Conservation (phyloP, 441 rosid genomes). For the Erodium texanum region DNA sequence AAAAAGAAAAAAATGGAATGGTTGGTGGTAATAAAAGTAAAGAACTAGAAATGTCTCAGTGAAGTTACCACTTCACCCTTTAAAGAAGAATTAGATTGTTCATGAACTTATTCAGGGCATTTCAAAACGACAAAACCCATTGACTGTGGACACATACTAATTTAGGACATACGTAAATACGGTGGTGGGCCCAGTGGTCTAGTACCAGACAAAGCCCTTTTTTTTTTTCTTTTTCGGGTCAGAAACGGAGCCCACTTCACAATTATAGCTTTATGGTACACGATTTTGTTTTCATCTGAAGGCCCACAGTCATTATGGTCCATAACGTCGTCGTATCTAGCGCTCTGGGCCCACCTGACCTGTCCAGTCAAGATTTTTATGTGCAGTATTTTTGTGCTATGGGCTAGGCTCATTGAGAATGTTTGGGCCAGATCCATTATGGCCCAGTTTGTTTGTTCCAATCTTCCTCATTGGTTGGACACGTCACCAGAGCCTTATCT, state of each 20-base stretch:
- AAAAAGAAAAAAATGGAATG: background rate
- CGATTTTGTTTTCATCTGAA: background rate
- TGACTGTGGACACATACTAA: background rate
- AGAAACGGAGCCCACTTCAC: background rate
- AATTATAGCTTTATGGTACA: background rate
- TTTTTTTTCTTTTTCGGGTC: background rate
- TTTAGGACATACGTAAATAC: background rate
- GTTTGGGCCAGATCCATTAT: background rate
- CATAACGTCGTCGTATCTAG: background rate
- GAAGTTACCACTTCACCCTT: too few relatives aligned
- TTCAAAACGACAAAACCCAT: background rate
- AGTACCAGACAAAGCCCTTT: background rate
- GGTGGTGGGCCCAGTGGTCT: background rate
- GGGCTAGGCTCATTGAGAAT: background rate
- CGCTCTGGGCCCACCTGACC: background rate
- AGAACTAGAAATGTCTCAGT: background rate
- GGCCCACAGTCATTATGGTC: background rate
- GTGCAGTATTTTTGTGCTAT: too few relatives aligned
- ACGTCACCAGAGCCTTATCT: background rate
- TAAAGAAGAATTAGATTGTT: background rate
- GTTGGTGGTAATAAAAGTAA: background rate
- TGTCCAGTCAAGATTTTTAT: too few relatives aligned
- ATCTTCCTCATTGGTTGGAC: too few relatives aligned
- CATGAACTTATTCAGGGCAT: too few relatives aligned
- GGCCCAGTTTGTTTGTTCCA: background rate